Evolutionary conservation across 1,284 basidiomycete genomes (phyloP).

Genomic region (Mrakiaceae sp.): DNA sequence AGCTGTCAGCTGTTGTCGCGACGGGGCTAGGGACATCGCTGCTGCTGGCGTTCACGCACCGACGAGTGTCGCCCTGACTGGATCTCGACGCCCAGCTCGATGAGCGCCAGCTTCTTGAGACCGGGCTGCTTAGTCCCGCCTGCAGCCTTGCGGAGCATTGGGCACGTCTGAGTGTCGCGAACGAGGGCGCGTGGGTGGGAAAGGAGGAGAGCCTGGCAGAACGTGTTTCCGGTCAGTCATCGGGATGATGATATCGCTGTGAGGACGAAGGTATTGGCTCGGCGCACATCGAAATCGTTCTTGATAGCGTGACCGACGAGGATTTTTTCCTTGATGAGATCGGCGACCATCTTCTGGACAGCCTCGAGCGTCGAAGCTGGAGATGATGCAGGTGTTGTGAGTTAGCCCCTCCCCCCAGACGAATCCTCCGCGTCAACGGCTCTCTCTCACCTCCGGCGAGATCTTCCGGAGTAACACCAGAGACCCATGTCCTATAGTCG

Average conservation of each 20-base stretch:
- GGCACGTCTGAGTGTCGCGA: constrained; percentile 68
- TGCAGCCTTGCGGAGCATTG: constrained; percentile 41
- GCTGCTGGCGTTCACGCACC: constrained; percentile 37
- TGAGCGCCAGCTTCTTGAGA: constrained; percentile 66
- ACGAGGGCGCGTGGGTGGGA: constrained; percentile 69
- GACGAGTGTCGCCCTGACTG: constrained; percentile 81
- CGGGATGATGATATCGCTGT: background rate
- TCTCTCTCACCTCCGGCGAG: constrained; percentile 48
- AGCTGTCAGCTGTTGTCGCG: background rate
- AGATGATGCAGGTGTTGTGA: no score
- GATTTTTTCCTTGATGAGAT: constrained; percentile 64
- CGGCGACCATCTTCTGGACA: constrained; percentile 69
- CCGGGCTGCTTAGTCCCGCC: constrained; percentile 53
- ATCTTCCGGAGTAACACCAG: constrained; percentile 69
- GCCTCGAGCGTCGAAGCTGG: constrained; percentile 68
- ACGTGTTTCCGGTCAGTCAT: background rate
- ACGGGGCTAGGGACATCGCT: constrained; percentile 20
- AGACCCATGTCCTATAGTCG: constrained; percentile 87
- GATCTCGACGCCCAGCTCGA: constrained; percentile 72
- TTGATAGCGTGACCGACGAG: constrained; percentile 89
- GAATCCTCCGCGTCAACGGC: background rate
- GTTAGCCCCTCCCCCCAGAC: background rate
- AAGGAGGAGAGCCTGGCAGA: constrained; percentile 63
- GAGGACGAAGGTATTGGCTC: background rate
- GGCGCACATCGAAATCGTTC: constrained; percentile 72